Evolutionary conservation across 345 rosid species (phyloP).

Genomic region (Hibiscus mutabilis): DNA sequence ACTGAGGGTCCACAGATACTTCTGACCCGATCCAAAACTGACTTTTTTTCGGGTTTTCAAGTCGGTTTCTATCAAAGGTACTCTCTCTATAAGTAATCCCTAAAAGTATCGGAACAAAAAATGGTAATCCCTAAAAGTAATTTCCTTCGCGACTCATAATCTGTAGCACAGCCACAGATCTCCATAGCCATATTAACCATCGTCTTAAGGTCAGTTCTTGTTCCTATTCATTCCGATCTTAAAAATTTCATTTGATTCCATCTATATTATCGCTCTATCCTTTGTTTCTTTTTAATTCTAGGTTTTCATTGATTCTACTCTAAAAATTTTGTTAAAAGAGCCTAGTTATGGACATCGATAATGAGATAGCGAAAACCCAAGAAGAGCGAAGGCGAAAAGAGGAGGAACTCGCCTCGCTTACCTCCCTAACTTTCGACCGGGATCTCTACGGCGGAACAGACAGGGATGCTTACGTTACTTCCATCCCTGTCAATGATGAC

Average conservation of each 20-base stretch:
- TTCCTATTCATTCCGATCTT: background rate
- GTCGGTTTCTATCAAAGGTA: too few relatives aligned
- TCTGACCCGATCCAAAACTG: too few relatives aligned
- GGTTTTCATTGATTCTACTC: background rate
- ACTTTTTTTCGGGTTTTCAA: too few relatives aligned
- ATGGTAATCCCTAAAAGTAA: background rate
- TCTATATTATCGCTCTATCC: background rate
- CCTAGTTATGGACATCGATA: conserved; percentile 35
- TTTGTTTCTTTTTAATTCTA: background rate
- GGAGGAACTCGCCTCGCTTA: conserved; percentile 69
- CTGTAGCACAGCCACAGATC: background rate
- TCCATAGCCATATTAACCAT: background rate
- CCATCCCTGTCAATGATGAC: conserved; percentile 80
- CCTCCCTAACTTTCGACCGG: conserved; percentile 58
- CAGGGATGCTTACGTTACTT: conserved; percentile 52
- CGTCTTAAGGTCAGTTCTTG: background rate
- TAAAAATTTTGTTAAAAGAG: background rate
- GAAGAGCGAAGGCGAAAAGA: conserved; percentile 71
- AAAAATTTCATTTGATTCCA: background rate
- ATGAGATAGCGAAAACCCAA: conserved; percentile 80
- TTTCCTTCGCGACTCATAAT: background rate
- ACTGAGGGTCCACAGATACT: too few relatives aligned
- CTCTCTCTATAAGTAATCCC: too few relatives aligned
- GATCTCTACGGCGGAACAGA: conserved; percentile 79
- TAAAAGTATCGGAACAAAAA: too few relatives aligned